Evolutionary conservation across 1,284 basidiomycete species (phyloP).

Genomic region (Sporisorium scitamineum): DNA sequence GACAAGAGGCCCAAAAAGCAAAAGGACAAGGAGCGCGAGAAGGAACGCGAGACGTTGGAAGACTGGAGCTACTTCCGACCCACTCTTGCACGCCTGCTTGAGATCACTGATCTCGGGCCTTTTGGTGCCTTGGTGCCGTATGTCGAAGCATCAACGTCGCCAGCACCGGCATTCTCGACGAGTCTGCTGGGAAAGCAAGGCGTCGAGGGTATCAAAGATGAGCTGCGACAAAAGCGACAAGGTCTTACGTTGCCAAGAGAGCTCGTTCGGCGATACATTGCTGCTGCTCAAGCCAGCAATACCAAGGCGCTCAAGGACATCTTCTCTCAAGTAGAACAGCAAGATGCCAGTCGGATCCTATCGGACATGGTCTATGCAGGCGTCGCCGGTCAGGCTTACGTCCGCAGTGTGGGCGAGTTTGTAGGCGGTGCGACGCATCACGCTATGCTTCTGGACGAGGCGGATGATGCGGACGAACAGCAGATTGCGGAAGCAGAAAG

Average conservation of each 20-base stretch:
- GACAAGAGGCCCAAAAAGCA: conserved; percentile 56
- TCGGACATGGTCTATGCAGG: conserved; percentile 55
- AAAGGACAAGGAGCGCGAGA: conserved; percentile 56
- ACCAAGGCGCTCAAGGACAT: conserved; percentile 14
- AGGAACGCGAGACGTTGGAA: conserved; percentile 58
- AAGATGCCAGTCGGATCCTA: conserved; percentile 35
- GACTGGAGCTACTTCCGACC: conserved; percentile 63
- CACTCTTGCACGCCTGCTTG: conserved; percentile 47
- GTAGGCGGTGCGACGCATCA: conserved; percentile 47
- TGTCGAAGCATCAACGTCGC: neutral
- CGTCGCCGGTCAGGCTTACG: conserved; percentile 48
- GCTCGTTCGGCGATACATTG: conserved; percentile 14
- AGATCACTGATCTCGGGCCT: conserved; percentile 49
- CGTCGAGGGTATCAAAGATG: conserved; percentile 21
- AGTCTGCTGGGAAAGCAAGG: conserved; percentile 19
- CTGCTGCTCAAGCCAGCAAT: conserved; percentile 16
- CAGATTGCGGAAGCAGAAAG: conserved; percentile 26
- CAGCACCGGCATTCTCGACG: conserved; percentile 9
- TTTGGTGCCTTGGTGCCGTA: conserved; percentile 22
- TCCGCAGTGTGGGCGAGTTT: conserved; percentile 57
- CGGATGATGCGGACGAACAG: conserved; percentile 34
- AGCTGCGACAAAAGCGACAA: conserved; percentile 13
- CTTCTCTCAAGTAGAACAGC: conserved; percentile 28
- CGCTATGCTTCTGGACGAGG: conserved; percentile 34
- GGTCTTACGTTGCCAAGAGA: conserved; percentile 10